Percentiles rank a stretch among this genome's conserved stretches.
Evolutionary conservation across 257 asterid genomes (phyloP).

Genomic region (Echites panduratus): DNA sequence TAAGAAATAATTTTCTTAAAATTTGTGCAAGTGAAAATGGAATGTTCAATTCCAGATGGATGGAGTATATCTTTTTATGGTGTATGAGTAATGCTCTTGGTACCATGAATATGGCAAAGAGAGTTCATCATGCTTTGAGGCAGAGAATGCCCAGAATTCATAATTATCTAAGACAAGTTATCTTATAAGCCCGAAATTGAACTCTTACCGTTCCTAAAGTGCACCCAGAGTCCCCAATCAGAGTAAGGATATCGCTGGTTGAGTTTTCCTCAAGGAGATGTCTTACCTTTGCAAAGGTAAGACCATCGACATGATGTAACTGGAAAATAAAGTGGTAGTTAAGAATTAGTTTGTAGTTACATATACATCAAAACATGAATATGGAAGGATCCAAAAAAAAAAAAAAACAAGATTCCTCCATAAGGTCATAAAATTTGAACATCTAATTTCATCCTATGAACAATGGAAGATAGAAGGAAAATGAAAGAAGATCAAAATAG

Average conservation of each 20-base stretch:
- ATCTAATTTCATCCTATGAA: not conserved
- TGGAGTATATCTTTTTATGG: not conserved
- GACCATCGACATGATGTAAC: slow-evolving; percentile 92
- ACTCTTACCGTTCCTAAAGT: slow-evolving; percentile 67
- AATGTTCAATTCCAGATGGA: no score
- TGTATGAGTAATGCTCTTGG: not conserved
- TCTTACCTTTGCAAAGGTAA: slow-evolving; percentile 50
- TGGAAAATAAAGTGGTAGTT: slow-evolving; percentile 18
- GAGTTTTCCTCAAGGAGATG: slow-evolving; percentile 40
- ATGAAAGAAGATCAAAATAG: not conserved
- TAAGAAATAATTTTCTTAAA: no score
- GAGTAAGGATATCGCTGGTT: slow-evolving; percentile 32
- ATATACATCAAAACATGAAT: not conserved
- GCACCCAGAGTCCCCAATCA: slow-evolving; percentile 69
- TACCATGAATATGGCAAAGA: not conserved
- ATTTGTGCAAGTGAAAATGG: no score
- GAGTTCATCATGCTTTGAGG: not conserved
- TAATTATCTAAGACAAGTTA: not conserved
- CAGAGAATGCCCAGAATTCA: not conserved
- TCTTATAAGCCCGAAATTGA: not conserved
- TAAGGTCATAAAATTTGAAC: not conserved
- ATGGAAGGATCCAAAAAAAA: not conserved
- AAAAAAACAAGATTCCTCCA: not conserved
- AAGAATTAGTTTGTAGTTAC: no score
- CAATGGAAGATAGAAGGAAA: no score